Evolutionary conservation across 2,329 filamentous ascomycete genomes (phyloP).

Genomic region (Colletotrichum simmondsii): DNA sequence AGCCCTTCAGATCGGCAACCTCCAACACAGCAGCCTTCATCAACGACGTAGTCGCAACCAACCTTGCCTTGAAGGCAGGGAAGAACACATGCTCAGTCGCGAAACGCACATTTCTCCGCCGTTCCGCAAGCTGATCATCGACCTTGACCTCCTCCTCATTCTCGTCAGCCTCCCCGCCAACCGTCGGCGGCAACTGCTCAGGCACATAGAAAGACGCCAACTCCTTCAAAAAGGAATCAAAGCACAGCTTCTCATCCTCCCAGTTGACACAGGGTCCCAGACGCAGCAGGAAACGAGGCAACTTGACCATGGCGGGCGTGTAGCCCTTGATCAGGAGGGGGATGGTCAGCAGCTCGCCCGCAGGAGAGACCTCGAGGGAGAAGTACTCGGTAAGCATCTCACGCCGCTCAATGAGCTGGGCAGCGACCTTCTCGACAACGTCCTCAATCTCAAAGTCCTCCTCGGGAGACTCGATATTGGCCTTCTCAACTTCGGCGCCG

Average conservation of each 20-base stretch:
- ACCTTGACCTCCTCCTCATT: conserved; percentile 45
- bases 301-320: conserved; percentile 83
- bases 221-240: conserved; percentile 85
- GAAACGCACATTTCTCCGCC: conserved; percentile 76
- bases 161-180: conserved; percentile 40
- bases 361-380: conserved; percentile 80
- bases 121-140: conserved; percentile 62
- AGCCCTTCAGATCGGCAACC: conserved; percentile 88
- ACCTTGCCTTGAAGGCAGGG: conserved; percentile 83
- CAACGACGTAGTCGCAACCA: conserved; percentile 84
- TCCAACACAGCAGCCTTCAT: conserved; percentile 82
- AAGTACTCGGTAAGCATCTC: conserved; percentile 97
- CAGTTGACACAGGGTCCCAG: conserved; percentile 91
- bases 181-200: conserved; percentile 76
- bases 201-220: conserved; percentile 92
- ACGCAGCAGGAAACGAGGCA: conserved; percentile 87
- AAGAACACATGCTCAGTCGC: conserved; percentile 90
- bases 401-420: conserved; percentile 77
- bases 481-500: conserved; percentile 77
- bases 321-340: conserved; percentile 92
- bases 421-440: conserved; percentile 72
- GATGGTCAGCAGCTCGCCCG: conserved; percentile 81
- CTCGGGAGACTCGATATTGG: conserved; percentile 50
- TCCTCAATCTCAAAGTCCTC: conserved; percentile 73
- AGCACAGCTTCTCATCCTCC: conserved; percentile 86